Base-by-base conservation (phyloP, 2,329 filamentous ascomycete species). In the Lasiodiplodia hormozganensis region DNA sequence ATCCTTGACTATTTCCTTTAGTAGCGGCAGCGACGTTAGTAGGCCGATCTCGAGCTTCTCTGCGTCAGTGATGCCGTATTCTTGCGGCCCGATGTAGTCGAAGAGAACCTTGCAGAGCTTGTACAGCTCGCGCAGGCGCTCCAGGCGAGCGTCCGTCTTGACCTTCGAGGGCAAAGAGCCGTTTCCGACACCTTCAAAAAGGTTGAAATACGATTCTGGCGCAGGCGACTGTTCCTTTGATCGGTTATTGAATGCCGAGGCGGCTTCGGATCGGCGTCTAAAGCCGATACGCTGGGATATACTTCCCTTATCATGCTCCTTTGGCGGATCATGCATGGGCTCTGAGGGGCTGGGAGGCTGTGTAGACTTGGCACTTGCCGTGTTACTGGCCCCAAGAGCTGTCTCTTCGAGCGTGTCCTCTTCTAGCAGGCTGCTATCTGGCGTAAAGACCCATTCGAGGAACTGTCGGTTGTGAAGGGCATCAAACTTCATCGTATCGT, bases 401-500 rank as follows among this genome's bases (percentile, higher is more conserved):
- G 25, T 79, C 71, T 92, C 89, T 10, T 62, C 67, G 7, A 79
- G 36, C 1, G 76, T 72, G 7, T 82, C 77, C 65, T 95, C 92
- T 66, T 92, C 91, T 12, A 95, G 83, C 81, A 97, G 92, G 69
- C 85, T 86, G 74, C 89, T 90, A 40, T 92, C 90, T 1, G 96
- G 96, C 18, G 94, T 97, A 74, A 99, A 99, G 0, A 97, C 91
- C 93, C 96, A 98, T 79, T 99, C 96, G 4, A 99, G 84, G 75
- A 99, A 99, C 71, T 94, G 93, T 2, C 96, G 90, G 77, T 99
- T 99, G 81, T 99, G 96, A 16, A 99, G 85, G 1, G 96, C 96
- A 78, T 99, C 96, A 72, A 98, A 99, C 80, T 99, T 99, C 96
- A 99, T 98, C 23, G 95, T 98, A 79, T 99, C 96, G 79, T 99